These are phyloP conservation scores for Candida verbasci DNA, from an alignment of 805 yeast species.

Conservation along the genomic window DNA sequence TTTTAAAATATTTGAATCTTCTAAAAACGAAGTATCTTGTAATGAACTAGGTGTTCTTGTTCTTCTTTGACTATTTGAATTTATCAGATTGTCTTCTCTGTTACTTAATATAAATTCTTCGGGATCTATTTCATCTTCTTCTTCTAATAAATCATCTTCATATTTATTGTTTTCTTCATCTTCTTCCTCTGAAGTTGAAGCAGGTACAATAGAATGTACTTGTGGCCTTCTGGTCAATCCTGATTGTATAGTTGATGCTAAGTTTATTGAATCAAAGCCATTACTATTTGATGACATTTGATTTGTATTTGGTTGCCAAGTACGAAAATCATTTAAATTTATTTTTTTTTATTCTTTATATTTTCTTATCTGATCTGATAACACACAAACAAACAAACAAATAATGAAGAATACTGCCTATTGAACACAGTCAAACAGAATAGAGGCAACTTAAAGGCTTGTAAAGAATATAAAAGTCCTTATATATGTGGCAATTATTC, in stretches of 20 bases:
- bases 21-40: not conserved
- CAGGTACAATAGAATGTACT: conserved; percentile 6
- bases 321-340: not conserved
- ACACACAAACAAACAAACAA: not conserved
- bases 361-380: not conserved
- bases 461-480: no score
- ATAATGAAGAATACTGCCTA: no score
- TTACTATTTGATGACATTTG: conserved; percentile 3
- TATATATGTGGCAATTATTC: no score
- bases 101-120: conserved; percentile 14
- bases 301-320: not conserved
- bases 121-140: conserved; percentile 21
- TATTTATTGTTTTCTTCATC: conserved; percentile 1
- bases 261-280: conserved; percentile 10
- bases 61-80: not conserved
- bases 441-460: no score
- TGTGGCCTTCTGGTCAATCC: not conserved
- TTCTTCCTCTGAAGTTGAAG: conserved; percentile 7
- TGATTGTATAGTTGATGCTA: conserved; percentile 5
- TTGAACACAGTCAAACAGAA: no score
- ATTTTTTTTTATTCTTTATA: not conserved
- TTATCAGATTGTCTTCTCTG: not conserved
- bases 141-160: not conserved
- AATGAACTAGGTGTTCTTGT: not conserved
- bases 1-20: not conserved